Percentiles rank a stretch among this genome's conserved stretches.
phyloP scores from a whole-genome alignment of 257 asterid species.

The Fraxinus americana region DNA sequence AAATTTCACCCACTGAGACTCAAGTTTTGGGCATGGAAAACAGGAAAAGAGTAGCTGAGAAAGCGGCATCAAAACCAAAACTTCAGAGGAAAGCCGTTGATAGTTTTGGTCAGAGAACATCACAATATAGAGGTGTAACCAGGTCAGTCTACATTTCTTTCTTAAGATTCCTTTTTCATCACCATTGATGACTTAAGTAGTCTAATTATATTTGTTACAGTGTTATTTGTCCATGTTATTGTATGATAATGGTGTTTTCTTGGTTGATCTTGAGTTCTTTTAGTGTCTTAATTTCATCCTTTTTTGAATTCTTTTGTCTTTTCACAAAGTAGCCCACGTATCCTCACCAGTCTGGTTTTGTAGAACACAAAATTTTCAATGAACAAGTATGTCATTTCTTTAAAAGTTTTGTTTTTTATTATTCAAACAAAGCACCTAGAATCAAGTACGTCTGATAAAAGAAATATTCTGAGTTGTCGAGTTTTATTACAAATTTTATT shows the following conservation, averaged over 20 bases:
- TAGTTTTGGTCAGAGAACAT: constrained; percentile 60
- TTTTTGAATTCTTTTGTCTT: too few species aligned
- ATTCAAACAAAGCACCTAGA: too few species aligned
- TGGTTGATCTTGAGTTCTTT: neutral
- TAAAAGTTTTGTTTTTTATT: too few species aligned
- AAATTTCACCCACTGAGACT: constrained; percentile 37
- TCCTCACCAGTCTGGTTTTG: too few species aligned
- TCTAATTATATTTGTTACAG: too few species aligned
- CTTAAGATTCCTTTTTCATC: neutral
- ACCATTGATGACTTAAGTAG: neutral
- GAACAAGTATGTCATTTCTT: too few species aligned
- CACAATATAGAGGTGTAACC: constrained; percentile 64
- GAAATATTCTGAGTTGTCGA: neutral
- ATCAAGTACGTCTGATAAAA: neutral
- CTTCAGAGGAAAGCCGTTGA: constrained; percentile 52
- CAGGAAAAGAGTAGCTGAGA: constrained; percentile 38
- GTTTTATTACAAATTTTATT: neutral
- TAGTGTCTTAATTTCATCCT: neutral
- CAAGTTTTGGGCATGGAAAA: constrained; percentile 42
- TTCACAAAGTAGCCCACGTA: too few species aligned
- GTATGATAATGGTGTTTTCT: neutral
- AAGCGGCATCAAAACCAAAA: constrained; percentile 37
- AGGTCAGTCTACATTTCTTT: constrained; percentile 30
- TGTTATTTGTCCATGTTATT: too few species aligned
- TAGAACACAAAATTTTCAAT: too few species aligned